Conservation (phyloP, 768 basidiomycete genomes). For the Artomyces pyxidatus region DNA sequence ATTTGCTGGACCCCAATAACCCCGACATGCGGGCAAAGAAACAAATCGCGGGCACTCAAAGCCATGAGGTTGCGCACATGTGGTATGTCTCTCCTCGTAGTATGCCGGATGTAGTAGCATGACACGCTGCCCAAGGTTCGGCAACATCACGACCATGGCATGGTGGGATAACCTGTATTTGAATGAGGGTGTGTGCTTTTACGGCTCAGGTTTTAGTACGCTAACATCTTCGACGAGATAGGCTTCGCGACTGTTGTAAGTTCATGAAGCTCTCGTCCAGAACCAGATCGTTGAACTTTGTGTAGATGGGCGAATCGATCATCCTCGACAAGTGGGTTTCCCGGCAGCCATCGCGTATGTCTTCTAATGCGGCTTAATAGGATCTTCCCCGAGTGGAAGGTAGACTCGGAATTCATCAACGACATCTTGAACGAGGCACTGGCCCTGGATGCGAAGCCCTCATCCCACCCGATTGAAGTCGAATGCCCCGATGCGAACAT, state of each 20-base stretch:
- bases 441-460: conserved; percentile 72
- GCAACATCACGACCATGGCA: conserved; percentile 88
- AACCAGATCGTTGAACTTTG: conserved; percentile 8
- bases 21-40: conserved; percentile 70
- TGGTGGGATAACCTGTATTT: conserved; percentile 87
- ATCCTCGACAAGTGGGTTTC: conserved; percentile 4
- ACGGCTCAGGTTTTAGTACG: not conserved
- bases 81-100: conserved; percentile 33
- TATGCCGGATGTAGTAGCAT: not conserved
- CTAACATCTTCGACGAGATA: too few relatives aligned
- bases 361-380: conserved; percentile 23
- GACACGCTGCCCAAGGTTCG: conserved; percentile 54
- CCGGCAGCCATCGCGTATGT: not conserved
- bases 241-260: conserved; percentile 72
- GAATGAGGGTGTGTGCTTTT: conserved; percentile 77
- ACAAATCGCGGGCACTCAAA: conserved; percentile 66
- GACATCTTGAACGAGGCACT: conserved; percentile 71
- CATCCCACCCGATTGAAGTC: conserved; percentile 91
- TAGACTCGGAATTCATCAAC: conserved; percentile 73
- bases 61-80: conserved; percentile 85
- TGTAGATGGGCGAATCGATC: conserved; percentile 44
- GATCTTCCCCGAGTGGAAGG: conserved; percentile 81
- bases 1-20: conserved; percentile 69
- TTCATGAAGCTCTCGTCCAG: conserved; percentile 7
- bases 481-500: conserved; percentile 80